phyloP scores from a whole-genome alignment of 2,329 filamentous ascomycete genomes.

The Pseudogymnoascus sp. region DNA sequence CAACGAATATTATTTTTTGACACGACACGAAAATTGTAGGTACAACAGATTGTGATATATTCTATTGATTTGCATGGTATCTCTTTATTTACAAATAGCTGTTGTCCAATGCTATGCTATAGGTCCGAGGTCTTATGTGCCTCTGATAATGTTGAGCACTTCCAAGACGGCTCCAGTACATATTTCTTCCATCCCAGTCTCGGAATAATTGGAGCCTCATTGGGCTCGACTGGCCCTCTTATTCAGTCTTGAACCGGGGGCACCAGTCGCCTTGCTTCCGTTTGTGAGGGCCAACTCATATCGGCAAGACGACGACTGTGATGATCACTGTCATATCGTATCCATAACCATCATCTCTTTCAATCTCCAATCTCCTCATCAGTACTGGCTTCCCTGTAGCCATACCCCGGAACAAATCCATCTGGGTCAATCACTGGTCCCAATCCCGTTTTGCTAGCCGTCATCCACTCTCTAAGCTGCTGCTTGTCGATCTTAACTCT shows the following conservation, averaged over 20 bases:
- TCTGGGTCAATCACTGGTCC: conserved; percentile 61
- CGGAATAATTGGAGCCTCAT: not conserved
- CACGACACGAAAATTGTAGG: not conserved
- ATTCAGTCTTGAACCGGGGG: not conserved
- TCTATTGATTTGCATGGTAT: conserved; percentile 1
- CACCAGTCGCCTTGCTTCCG: not conserved
- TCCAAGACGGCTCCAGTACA: not conserved
- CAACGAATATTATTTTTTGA: no score
- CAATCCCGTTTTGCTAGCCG: conserved; percentile 43
- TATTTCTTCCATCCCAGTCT: not conserved
- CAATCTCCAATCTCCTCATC: conserved; percentile 29
- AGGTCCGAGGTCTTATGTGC: not conserved
- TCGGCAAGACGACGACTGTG: not conserved
- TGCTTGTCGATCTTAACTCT: conserved; percentile 46
- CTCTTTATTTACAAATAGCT: not conserved
- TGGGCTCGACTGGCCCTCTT: not conserved
- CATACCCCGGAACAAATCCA: conserved; percentile 66
- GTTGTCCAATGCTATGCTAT: not conserved
- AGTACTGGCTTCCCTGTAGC: conserved; percentile 35
- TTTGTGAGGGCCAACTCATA: not conserved
- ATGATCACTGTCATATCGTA: not conserved
- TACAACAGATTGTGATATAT: not conserved
- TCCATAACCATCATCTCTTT: not conserved
- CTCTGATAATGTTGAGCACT: not conserved
- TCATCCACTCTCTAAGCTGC: conserved; percentile 58